Evolutionary conservation across 495 filamentous ascomycete species (phyloP).

Genomic region (Aspergillus ostianus): DNA sequence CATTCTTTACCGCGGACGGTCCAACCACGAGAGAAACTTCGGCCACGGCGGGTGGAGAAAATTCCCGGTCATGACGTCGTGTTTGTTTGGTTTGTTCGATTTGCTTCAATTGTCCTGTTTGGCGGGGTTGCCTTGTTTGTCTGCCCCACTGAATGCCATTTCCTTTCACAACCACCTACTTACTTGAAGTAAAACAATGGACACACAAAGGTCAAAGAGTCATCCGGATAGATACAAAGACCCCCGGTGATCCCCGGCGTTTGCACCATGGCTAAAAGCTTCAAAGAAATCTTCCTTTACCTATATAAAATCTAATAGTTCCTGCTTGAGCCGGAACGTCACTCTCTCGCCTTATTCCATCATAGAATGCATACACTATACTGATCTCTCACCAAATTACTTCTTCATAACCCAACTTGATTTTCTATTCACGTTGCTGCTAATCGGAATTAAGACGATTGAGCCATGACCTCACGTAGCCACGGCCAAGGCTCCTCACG

Average conservation of each 20-base stretch:
- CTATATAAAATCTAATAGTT: neutral
- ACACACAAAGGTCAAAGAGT: neutral
- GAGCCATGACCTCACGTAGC: no score
- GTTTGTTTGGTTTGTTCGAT: conserved; percentile 8
- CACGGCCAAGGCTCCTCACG: no score
- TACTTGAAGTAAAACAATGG: no score
- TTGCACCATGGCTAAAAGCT: neutral
- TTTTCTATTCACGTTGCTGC: no score
- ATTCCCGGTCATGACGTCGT: conserved; percentile 9
- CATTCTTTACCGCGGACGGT: neutral
- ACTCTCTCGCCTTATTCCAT: no score
- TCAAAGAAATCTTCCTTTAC: neutral
- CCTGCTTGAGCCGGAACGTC: no score
- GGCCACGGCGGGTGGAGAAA: conserved; percentile 8
- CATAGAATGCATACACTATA: neutral
- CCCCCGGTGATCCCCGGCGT: neutral
- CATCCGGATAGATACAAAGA: neutral
- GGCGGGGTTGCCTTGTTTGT: conserved; percentile 5
- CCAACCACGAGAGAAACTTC: conserved; percentile 4
- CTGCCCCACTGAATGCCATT: neutral
- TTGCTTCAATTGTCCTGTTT: conserved; percentile 1
- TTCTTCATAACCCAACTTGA: neutral
- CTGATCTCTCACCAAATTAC: neutral
- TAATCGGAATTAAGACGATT: no score
- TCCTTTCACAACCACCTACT: no score